Conservation (phyloP, 2,329 filamentous ascomycete species). For the Fusarium acutatum region DNA sequence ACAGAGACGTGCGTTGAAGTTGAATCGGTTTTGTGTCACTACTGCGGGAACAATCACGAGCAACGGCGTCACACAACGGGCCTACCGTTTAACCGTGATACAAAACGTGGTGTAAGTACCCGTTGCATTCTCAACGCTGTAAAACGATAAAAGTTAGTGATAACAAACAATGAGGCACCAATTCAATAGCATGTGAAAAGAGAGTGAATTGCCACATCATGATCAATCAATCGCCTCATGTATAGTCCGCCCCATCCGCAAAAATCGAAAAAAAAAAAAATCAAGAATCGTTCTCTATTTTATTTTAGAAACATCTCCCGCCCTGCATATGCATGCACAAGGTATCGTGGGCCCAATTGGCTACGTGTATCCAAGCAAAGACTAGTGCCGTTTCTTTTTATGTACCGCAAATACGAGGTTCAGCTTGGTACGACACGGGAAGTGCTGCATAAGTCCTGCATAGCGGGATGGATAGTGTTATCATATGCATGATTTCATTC, state of each 20-base stretch:
- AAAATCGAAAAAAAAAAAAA: background rate
- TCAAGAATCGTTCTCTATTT: background rate
- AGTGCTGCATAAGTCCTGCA: conserved; percentile 13
- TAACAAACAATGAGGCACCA: background rate
- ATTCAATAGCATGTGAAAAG: background rate
- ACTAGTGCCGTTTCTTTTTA: background rate
- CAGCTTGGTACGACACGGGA: conserved; percentile 28
- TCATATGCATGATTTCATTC: background rate
- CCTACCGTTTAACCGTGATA: background rate
- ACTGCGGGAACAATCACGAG: background rate
- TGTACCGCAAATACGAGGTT: conserved; percentile 28
- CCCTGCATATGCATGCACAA: background rate
- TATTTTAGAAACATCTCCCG: conserved; percentile 1
- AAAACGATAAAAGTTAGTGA: too few species aligned
- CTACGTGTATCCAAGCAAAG: conserved; percentile 26
- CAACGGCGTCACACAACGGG: background rate
- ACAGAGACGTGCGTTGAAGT: background rate
- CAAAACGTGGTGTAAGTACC: background rate
- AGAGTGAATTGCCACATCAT: background rate
- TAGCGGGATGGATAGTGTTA: background rate
- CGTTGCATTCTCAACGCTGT: background rate
- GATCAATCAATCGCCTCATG: conserved; percentile 8
- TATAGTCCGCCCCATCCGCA: background rate
- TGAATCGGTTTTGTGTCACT: background rate
- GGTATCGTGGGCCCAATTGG: background rate